Base-by-base conservation (phyloP, 176 grass and related monocot genomes). In the Triticum dicoccoides region DNA sequence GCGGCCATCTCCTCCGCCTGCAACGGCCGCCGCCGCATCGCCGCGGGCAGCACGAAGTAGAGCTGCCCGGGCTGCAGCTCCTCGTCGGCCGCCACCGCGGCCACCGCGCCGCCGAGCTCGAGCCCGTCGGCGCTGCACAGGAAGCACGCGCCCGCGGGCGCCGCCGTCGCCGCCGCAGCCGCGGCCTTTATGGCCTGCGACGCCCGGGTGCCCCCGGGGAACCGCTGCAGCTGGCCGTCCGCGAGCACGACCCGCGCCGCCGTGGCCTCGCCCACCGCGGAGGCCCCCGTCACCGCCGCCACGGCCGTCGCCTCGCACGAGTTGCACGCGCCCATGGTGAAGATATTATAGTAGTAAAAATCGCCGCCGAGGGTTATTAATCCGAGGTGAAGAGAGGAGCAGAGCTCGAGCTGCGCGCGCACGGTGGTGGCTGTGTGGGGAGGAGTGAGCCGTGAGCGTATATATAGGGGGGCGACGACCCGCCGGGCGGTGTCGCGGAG, bases 51-150 rank as follows among this genome's bases (percentile, higher is more conserved):
- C 59, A 98, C 79, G 93, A 98, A 98, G 87, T 98, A 98, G 1
- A 98, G 86, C 90, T 98, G 96, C 39, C 93, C 96, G 5, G 92
- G 86, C 86, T 93, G 91, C 63, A 98, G 93, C 78, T 90, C 86
- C 27, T 93, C 90, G 29, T 94, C 86, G 13, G 14, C 0, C 4
- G 49, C 68, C 63, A 94, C 87, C 1, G 86, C 81, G 7, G 89
- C 56, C 77, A 94, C 89, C 1, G 80, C 62, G 68, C 75, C 84
- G 23, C 89, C 93, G 7, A 93, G 88, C 88, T 95, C 93, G 11
- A 98, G 87, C 78, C 92, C 88, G 68, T 98, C 93, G 33, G 93
- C 86, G 88, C 89, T 87, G 89, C 93, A 98, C 23, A 98, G 71
- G 87, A 98, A 98, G 63, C 89, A 89, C 21, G 41, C 34, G 8